phyloP scores from a whole-genome alignment of 1,284 basidiomycete species.

The Pseudozyma sp. region DNA sequence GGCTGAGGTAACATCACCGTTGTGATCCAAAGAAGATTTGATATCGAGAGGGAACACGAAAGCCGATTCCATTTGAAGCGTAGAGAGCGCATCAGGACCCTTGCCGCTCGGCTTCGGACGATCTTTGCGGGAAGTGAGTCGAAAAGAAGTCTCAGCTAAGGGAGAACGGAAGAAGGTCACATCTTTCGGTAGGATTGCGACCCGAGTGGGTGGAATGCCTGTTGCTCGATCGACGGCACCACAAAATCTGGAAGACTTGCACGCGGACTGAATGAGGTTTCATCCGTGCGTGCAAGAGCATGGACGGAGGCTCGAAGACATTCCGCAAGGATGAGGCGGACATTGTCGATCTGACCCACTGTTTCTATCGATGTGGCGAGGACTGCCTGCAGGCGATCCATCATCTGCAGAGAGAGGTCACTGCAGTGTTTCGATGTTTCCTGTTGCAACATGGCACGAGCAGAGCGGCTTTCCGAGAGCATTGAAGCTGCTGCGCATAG shows the following conservation, averaged over 20 bases:
- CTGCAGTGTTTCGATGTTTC: conserved; percentile 7
- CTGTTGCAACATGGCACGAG: neutral
- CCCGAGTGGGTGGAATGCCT: neutral
- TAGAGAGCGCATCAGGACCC: conserved; percentile 19
- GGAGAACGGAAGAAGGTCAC: conserved; percentile 25
- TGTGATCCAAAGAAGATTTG: neutral
- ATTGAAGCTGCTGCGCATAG: conserved; percentile 40
- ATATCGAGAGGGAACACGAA: conserved; percentile 14
- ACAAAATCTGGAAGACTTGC: conserved; percentile 40
- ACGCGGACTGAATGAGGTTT: conserved; percentile 29
- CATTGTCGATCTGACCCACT: conserved; percentile 46
- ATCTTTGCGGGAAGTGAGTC: conserved; percentile 35
- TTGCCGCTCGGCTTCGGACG: conserved; percentile 36
- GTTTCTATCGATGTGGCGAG: conserved; percentile 37
- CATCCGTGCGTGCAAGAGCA: conserved; percentile 38
- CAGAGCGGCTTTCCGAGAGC: conserved; percentile 15
- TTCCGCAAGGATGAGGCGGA: conserved; percentile 41
- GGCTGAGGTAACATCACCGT: neutral
- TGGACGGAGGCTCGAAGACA: conserved; percentile 36
- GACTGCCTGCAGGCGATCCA: conserved; percentile 22
- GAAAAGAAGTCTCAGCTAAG: conserved; percentile 17
- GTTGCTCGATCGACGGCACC: conserved; percentile 11
- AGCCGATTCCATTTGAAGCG: conserved; percentile 15
- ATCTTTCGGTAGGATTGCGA: neutral
- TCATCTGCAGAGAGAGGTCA: conserved; percentile 16